phyloP scores from a whole-genome alignment of 2,329 filamentous ascomycete species.

The Clarireedia paspali region DNA sequence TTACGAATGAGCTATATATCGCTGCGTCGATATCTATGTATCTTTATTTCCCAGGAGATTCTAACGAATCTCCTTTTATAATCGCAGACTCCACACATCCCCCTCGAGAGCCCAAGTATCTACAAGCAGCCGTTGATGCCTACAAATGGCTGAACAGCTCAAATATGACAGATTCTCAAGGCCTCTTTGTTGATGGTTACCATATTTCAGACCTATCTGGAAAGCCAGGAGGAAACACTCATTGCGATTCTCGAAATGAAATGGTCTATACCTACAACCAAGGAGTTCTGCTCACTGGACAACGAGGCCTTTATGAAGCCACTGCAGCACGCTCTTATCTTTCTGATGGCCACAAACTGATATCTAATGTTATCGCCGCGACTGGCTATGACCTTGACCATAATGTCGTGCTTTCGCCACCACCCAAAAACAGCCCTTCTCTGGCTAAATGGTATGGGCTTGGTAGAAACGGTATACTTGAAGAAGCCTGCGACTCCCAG shows the following conservation, averaged over 20 bases:
- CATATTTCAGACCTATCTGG: constrained; percentile 65
- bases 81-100: constrained; percentile 17
- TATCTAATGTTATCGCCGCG: constrained; percentile 65
- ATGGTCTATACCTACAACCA: constrained; percentile 97
- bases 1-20: constrained; percentile 88
- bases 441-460: constrained; percentile 58
- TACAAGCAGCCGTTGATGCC: constrained; percentile 65
- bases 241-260: constrained; percentile 74
- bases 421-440: background rate
- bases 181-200: constrained; percentile 80
- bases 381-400: constrained; percentile 62
- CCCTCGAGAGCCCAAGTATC: constrained; percentile 51
- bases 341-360: constrained; percentile 68
- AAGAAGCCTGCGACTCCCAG: constrained; percentile 72
- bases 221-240: constrained; percentile 47
- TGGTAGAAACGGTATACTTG: constrained; percentile 71
- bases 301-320: constrained; percentile 70
- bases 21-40: constrained; percentile 85
- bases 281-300: constrained; percentile 77
- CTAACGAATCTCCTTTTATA: constrained; percentile 60
- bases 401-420: background rate
- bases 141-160: constrained; percentile 74
- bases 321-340: constrained; percentile 68
- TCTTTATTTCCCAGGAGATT: constrained; percentile 75
- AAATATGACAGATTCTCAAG: constrained; percentile 71